Conservation (phyloP, 2,329 filamentous ascomycete genomes). For the Clonostachys sp. region DNA sequence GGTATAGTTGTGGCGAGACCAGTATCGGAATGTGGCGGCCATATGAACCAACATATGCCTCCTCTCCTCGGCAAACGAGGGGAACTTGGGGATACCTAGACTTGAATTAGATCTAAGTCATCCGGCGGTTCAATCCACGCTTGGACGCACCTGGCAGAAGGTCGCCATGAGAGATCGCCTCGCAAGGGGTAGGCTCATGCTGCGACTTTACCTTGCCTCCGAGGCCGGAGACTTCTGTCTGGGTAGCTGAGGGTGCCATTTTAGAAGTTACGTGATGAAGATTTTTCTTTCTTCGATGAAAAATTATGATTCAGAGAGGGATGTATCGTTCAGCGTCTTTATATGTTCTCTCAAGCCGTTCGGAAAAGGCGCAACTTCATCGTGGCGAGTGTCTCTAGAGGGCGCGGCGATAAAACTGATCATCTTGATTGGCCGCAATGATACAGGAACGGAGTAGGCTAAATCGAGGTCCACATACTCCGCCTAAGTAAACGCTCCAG, state of each 20-base stretch:
- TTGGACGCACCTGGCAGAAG: constrained; percentile 6
- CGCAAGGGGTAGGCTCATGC: not conserved
- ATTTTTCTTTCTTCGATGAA: too few species aligned
- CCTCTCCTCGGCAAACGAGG: constrained; percentile 39
- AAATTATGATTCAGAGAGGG: too few species aligned
- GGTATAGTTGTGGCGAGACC: constrained; percentile 18
- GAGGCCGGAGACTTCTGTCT: not conserved
- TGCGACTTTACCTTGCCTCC: not conserved
- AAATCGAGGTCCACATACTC: too few species aligned
- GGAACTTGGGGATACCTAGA: constrained; percentile 35
- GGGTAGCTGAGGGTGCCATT: constrained; percentile 1
- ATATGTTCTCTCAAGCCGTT: too few species aligned
- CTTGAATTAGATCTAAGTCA: not conserved
- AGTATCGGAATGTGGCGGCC: constrained; percentile 48
- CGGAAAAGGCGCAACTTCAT: too few species aligned
- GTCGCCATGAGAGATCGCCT: constrained; percentile 2
- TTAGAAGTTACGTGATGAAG: too few species aligned
- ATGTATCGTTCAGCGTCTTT: too few species aligned
- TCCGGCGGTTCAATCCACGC: constrained; percentile 11
- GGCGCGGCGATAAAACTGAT: too few species aligned
- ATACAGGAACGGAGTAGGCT: too few species aligned
- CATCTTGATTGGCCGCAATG: too few species aligned
- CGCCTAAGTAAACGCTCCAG: too few species aligned
- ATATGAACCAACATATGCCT: constrained; percentile 63
- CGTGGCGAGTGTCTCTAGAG: too few species aligned